phyloP scores from a whole-genome alignment of 208 protist genomes.

The Vickermania spadyakhi region DNA sequence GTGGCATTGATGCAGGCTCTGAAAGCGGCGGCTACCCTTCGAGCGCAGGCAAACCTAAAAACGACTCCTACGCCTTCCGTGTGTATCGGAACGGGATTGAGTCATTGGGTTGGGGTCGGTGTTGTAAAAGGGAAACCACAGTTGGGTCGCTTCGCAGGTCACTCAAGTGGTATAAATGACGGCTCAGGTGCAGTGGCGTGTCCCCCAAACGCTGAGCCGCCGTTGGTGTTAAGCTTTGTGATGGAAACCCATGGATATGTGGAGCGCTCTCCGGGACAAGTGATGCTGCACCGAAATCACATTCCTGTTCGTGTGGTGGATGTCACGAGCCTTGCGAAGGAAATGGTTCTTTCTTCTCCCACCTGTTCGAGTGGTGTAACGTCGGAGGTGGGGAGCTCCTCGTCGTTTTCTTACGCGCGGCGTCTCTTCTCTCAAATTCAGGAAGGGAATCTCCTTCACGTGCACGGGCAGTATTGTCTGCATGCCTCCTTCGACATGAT shows the following conservation, averaged over 20 bases:
- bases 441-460: constrained; percentile 45
- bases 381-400: not conserved
- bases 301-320: constrained; percentile 36
- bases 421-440: constrained; percentile 12
- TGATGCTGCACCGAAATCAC: constrained; percentile 42
- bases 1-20: not conserved
- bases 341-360: constrained; percentile 7
- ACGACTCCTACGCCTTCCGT: too few species aligned
- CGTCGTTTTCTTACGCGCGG: not conserved
- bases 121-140: constrained; percentile 18
- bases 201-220: not conserved
- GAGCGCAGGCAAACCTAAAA: not conserved
- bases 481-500: constrained; percentile 67
- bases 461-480: constrained; percentile 54
- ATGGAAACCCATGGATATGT: constrained; percentile 40
- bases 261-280: constrained; percentile 36
- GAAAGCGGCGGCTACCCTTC: not conserved
- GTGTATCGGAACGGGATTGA: constrained; percentile 21
- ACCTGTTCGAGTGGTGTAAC: not conserved
- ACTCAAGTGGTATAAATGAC: too few species aligned
- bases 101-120: constrained; percentile 18
- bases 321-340: too few species aligned
- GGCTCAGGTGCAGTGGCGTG: too few species aligned
- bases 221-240: constrained; percentile 46
- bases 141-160: constrained; percentile 15